Evolutionary conservation across 495 filamentous ascomycete species (phyloP).

Genomic region (Annulohypoxylon stygium): DNA sequence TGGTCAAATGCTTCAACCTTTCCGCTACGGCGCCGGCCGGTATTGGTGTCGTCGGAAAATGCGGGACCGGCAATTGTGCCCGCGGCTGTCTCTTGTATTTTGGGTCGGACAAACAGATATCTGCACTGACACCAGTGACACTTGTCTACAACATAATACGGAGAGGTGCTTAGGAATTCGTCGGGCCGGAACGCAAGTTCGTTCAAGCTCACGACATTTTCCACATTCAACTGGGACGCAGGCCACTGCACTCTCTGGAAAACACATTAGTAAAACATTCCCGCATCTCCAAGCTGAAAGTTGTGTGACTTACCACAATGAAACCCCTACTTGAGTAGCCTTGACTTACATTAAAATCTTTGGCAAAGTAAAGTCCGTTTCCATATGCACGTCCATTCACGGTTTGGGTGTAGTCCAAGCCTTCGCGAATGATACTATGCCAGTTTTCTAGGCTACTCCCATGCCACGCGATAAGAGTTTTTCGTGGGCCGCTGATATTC

Average conservation of each 20-base stretch:
- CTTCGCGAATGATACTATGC: conserved; percentile 90
- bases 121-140: conserved; percentile 92
- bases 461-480: conserved; percentile 50
- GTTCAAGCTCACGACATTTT: conserved; percentile 78
- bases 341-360: conserved; percentile 67
- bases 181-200: conserved; percentile 85
- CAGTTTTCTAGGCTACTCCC: conserved; percentile 84
- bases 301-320: neutral
- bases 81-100: too few species aligned
- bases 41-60: neutral
- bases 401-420: conserved; percentile 76
- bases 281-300: neutral
- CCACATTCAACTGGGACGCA: conserved; percentile 70
- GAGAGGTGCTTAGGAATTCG: conserved; percentile 67
- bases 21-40: neutral
- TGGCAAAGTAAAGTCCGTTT: conserved; percentile 85
- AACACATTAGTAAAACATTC: conserved; percentile 12
- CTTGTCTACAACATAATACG: conserved; percentile 79
- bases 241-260: conserved; percentile 67
- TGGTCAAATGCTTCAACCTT: conserved; percentile 30
- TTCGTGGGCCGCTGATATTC: conserved; percentile 51
- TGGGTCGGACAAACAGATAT: conserved; percentile 79
- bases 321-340: conserved; percentile 57
- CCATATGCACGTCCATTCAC: conserved; percentile 78
- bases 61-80: too few species aligned